Percentiles rank a stretch among this genome's conserved stretches.
Evolutionary conservation across 2,329 filamentous ascomycete species (phyloP).

Genomic region (Xylaria sp.): DNA sequence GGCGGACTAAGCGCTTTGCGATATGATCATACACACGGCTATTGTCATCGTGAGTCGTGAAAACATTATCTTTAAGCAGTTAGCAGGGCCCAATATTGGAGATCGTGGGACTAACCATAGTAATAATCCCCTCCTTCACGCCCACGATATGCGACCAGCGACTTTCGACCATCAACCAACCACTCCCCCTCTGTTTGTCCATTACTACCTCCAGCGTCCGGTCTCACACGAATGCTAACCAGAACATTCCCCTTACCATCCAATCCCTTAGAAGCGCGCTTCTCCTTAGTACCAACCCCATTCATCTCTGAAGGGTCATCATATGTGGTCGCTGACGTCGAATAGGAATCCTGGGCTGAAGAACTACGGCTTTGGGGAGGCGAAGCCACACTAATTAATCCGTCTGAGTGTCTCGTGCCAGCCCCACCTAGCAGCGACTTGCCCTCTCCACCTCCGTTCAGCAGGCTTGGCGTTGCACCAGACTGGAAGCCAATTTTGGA

Average conservation of each 20-base stretch:
- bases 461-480: slow-evolving; percentile 73
- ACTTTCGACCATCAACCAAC: slow-evolving; percentile 87
- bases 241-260: slow-evolving; percentile 95
- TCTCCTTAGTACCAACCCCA: slow-evolving; percentile 55
- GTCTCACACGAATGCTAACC: slow-evolving; percentile 93
- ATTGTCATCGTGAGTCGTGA: slow-evolving; percentile 93
- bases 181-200: slow-evolving; percentile 80
- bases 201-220: slow-evolving; percentile 75
- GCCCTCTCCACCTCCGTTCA: slow-evolving; percentile 82
- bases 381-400: slow-evolving; percentile 80
- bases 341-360: slow-evolving; percentile 91
- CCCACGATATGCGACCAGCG: slow-evolving; percentile 84
- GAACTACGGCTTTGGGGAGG: slow-evolving; percentile 90
- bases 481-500: slow-evolving; percentile 64
- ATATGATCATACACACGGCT: slow-evolving; percentile 92
- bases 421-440: slow-evolving; percentile 74
- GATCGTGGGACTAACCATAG: slow-evolving; percentile 73
- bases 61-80: slow-evolving; percentile 83
- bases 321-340: slow-evolving; percentile 87
- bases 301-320: slow-evolving; percentile 76
- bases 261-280: slow-evolving; percentile 61
- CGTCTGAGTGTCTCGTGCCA: slow-evolving; percentile 76
- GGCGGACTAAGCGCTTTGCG: slow-evolving; percentile 91
- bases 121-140: slow-evolving; percentile 92
- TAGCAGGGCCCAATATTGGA: slow-evolving; percentile 27